Base-by-base conservation (phyloP, 2,329 filamentous ascomycete genomes). In the Aspergillus pseudonomiae region DNA sequence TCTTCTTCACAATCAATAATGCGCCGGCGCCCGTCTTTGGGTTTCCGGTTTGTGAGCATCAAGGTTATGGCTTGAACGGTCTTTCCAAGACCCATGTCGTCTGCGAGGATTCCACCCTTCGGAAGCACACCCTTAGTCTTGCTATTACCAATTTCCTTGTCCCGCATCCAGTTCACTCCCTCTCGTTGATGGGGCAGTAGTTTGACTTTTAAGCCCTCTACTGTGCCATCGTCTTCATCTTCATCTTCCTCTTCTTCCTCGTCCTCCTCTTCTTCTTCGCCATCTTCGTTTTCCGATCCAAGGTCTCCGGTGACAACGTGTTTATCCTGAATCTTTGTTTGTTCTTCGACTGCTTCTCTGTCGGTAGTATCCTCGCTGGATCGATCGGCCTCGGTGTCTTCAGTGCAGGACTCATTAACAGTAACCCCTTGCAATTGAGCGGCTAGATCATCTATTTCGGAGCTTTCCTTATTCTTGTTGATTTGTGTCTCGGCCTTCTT, bases 51-150 rank as follows among this genome's bases (percentile, higher is more conserved):
- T 61, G 86, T 91, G 43, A 99, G 84, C 48, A 99, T 91, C 36
- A 98, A 84, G 1, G 94, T 89, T 62, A 99, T 91, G 1, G 94
- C 93, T 79, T 99, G 95, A 16, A 99, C 86, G 0, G 95, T 99
- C 83, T 99, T 99, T 63, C 95, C 95, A 16, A 98, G 83, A 68
- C 94, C 94, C 94, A 98, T 82, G 75, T 99, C 95, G 73, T 99
- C 95, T 21, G 95, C 95, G 41, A 99, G 85, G 67, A 99, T 96
- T 21, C 95, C 95, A 41, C 95, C 95, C 71, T 96, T 95, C 34
- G 94, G 93, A 11, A 96, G 86, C 1, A 88, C 83, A 4, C 86
- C 87, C 63, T 91, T 92, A 70, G 90, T 91, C 80, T 95, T 97
- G 65, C 91, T 88, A 21, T 89, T 88, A 2, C 94, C 94, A 12